phyloP scores from a whole-genome alignment of 495 filamentous ascomycete species.

The Penicillium roqueforti region DNA sequence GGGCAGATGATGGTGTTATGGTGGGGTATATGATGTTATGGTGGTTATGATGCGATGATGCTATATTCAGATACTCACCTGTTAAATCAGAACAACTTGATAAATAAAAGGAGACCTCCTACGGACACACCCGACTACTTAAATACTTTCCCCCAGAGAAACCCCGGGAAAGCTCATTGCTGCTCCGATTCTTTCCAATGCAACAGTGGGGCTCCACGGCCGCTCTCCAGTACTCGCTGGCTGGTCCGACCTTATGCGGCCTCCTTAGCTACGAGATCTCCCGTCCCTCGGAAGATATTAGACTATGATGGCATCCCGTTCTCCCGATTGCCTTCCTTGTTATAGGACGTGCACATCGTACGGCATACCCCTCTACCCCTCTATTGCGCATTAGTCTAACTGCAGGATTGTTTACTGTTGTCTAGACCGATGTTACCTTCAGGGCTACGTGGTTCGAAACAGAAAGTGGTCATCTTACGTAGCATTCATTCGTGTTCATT shows the following conservation, averaged over 20 bases:
- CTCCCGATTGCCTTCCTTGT: neutral
- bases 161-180: conserved; percentile 31
- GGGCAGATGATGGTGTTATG: conserved; percentile 15
- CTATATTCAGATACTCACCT: conserved; percentile 19
- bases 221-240: conserved; percentile 28
- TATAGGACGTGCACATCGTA: neutral
- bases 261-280: conserved; percentile 38
- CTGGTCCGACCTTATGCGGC: conserved; percentile 32
- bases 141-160: conserved; percentile 19
- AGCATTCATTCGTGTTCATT: neutral
- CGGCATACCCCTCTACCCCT: neutral
- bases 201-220: conserved; percentile 35
- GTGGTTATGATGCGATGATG: conserved; percentile 14
- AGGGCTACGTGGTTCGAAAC: no score
- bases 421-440: neutral
- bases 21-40: conserved; percentile 19
- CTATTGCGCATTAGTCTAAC: neutral
- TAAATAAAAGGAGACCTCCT: conserved; percentile 14
- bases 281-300: conserved; percentile 40
- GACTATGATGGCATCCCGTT: conserved; percentile 20
- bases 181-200: conserved; percentile 45
- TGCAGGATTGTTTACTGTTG: neutral
- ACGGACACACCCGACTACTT: conserved; percentile 31
- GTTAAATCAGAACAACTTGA: conserved; percentile 13
- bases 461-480: conserved; percentile 1